Conservation (phyloP, 495 filamentous ascomycete species). For the Podospora comata region DNA sequence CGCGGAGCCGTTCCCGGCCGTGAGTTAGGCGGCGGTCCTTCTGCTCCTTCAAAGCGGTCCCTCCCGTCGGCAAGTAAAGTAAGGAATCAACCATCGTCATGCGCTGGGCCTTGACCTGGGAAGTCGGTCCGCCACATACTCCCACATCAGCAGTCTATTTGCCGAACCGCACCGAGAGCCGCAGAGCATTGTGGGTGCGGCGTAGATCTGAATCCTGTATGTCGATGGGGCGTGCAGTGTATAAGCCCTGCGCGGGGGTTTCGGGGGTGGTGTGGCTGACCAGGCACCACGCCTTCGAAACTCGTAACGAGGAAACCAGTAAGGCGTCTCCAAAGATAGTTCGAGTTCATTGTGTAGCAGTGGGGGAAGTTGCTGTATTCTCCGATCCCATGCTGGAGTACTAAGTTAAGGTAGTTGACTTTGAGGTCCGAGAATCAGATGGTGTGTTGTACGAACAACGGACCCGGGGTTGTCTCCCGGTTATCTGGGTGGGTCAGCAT, state of each 20-base stretch:
- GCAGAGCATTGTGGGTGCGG: background rate
- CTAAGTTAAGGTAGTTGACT: background rate
- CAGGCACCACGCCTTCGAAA: background rate
- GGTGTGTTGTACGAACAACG: background rate
- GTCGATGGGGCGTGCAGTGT: constrained; percentile 8
- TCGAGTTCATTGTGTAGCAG: background rate
- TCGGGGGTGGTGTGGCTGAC: constrained; percentile 12
- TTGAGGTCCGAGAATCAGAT: background rate
- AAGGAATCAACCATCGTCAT: background rate
- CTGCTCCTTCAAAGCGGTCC: constrained; percentile 6
- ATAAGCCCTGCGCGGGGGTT: constrained; percentile 5
- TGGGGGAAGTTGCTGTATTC: background rate
- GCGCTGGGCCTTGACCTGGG: background rate
- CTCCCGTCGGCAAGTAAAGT: constrained; percentile 8
- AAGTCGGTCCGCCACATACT: background rate
- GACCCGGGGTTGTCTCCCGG: background rate
- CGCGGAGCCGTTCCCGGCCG: background rate
- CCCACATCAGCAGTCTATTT: constrained; percentile 9
- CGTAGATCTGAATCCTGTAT: constrained; percentile 3
- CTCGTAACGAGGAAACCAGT: background rate
- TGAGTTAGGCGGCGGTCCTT: background rate
- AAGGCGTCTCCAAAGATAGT: background rate
- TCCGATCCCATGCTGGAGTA: background rate
- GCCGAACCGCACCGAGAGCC: constrained; percentile 11
- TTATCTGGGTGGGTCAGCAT: background rate